Base-by-base conservation (phyloP, 768 basidiomycete species). In the Hortiboletus campestris region DNA sequence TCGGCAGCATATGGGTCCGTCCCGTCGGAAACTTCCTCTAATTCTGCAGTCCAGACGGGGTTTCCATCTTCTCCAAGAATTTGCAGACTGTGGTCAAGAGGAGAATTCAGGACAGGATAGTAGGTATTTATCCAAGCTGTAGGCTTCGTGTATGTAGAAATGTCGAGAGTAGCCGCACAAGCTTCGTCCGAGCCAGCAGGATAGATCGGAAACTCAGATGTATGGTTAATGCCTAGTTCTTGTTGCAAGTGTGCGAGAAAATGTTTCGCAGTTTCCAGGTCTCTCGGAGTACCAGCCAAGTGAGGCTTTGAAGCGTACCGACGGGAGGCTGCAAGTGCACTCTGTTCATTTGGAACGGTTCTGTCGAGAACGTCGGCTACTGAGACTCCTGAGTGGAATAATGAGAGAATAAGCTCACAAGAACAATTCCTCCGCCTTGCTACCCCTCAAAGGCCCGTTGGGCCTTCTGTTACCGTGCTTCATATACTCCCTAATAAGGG, bases 31-130 rank as follows among this genome's bases (percentile, higher is more conserved):
- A 83, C 76, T 64, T 92, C 90, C 58, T 82, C 78, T 8, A 91
- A 71, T 48, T 83, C 76, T 4, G 89, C 89, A 17, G 76, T 71
- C 84, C 86, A 85, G 12, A 75, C 63, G 3, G 76, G 69, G 6
- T 71, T 67, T 16, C 80, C 82, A 39, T 81, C 77, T 7, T 78
- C 78, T 44, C 75, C 79, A 25, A 85, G 62, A 20, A 87, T 78
- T 49, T 84, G 77, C 19, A 89, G 70, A 49, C 78, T 76, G 36
- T 80, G 74, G 40, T 81, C 76, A 28, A 88, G 71, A 17, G 88
- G 86, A 6, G 76, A 80, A 72, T 89, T 89, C 75, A 91, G 76
- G 32, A 86, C 73, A 14, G 90, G 88, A 70, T 85, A 91, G 72
- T 92, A 92, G 34, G 76, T 76, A 53, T 82, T 82, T 56, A 88